These are phyloP conservation scores for Tolypocladium sp. DNA, from an alignment of 2,329 filamentous ascomycete species.

Conservation along the genomic window DNA sequence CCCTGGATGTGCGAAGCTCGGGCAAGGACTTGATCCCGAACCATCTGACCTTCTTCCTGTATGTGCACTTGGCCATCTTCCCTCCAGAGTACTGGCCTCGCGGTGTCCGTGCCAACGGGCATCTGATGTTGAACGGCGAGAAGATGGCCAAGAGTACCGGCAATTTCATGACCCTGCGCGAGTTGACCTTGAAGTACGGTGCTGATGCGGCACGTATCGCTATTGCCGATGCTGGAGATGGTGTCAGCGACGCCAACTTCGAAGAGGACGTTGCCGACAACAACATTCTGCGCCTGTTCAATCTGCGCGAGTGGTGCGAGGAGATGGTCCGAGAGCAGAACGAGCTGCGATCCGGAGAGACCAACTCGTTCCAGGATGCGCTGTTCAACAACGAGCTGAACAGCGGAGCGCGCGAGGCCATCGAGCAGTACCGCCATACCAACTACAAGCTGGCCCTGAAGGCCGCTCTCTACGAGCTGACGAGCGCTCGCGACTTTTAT, in stretches of 20 bases:
- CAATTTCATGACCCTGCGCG: conserved; percentile 88
- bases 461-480: conserved; percentile 82
- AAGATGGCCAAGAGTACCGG: conserved; percentile 99
- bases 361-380: conserved; percentile 72
- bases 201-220: conserved; percentile 88
- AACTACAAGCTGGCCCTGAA: conserved; percentile 77
- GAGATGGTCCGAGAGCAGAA: conserved; percentile 65
- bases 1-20: conserved; percentile 76
- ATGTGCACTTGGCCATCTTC: conserved; percentile 88
- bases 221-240: conserved; percentile 88
- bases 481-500: conserved; percentile 81
- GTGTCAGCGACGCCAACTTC: conserved; percentile 92
- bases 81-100: conserved; percentile 80
- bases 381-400: conserved; percentile 95
- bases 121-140: conserved; percentile 88
- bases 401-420: conserved; percentile 66
- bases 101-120: conserved; percentile 80
- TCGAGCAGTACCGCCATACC: conserved; percentile 67
- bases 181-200: conserved; percentile 84
- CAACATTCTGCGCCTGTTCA: conserved; percentile 77
- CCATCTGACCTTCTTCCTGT: conserved; percentile 92
- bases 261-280: conserved; percentile 91
- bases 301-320: conserved; percentile 84
- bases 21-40: conserved; percentile 92
- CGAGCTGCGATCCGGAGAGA: conserved; percentile 62